Conservation (phyloP, 2,329 filamentous ascomycete genomes). For the Blumeriella jaapii region DNA sequence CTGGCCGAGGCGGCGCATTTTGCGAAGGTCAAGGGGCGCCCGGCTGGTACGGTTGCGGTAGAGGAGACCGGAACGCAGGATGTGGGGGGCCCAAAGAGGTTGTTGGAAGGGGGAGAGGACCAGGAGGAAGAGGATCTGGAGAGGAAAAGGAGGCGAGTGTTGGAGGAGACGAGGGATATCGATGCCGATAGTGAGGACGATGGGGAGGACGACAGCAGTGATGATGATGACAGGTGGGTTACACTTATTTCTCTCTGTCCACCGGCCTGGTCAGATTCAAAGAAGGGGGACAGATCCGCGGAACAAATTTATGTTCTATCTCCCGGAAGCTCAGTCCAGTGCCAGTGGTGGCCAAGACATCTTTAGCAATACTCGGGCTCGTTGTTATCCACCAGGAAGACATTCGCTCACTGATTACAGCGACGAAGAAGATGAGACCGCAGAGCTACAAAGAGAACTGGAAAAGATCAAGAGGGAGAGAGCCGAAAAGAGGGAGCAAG, state of each 20-base stretch:
- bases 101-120: conserved; percentile 40
- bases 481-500: conserved; percentile 64
- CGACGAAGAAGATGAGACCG: conserved; percentile 71
- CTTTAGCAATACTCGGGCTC: too few species aligned
- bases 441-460: conserved; percentile 81
- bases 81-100: conserved; percentile 50
- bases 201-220: conserved; percentile 40
- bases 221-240: conserved; percentile 45
- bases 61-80: conserved; percentile 44
- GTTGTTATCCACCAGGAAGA: background rate
- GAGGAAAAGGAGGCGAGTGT: conserved; percentile 71
- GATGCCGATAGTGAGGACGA: conserved; percentile 68
- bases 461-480: conserved; percentile 88
- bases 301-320: background rate
- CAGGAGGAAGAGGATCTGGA: conserved; percentile 47
- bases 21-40: conserved; percentile 66
- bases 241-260: background rate
- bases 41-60: conserved; percentile 26
- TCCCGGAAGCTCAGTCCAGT: background rate
- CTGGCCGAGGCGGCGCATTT: conserved; percentile 81
- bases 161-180: conserved; percentile 79
- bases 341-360: too few species aligned
- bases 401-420: conserved; percentile 33
- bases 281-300: too few species aligned
- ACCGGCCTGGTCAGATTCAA: too few species aligned